Evolutionary conservation across 352 stramenopile genomes (phyloP), one percentile per base, ranked within the genome.

Genomic region (Phytophthora nicotianae): DNA sequence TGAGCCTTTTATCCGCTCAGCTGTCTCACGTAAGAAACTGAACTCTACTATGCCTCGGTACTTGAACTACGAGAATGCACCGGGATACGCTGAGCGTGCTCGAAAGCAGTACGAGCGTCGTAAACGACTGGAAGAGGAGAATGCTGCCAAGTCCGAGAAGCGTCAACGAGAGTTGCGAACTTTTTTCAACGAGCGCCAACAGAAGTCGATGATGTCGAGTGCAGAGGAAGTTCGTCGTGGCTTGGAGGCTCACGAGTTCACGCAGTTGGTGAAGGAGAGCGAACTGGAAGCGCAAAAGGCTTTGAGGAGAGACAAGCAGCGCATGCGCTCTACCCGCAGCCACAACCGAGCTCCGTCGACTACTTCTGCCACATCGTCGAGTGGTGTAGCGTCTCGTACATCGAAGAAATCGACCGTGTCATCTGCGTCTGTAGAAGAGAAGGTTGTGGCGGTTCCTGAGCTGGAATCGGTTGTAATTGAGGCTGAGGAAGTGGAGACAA

Each of bases 71-170:
- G 58, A 77, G 50, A 82, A 81, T 9, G 65, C 60, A 0, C 62
- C 70, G 1, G 72, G 66, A 4, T 92, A 83, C 50, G 58, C 62
- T 24, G 68, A 76, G 23, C 75, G 82, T 53, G 71, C 79, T 13
- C 78, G 82, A 27, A 50, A 72, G 59, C 83, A 92, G 54, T 52
- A 83, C 14, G 79, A 92, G 35, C 83, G 83, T 17, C 81, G 83
- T 17, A 86, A 77, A 50, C 79, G 81, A 11, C 65, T 92, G n/a
- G 81, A 92, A 53, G 67, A 84, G 45, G 68, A 70, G 19, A 92
- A 90, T 49, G 57, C 79, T 14, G 43, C 67, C 13, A 88, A 84
- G 43, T 90, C 83, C 3, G 69, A 82, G 13, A 74, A 83, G 47
- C 79, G 83, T 9, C 79, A 89, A 49, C 67, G 68, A 20, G 75